Base-by-base conservation (phyloP, 1,284 basidiomycete species). In the Ganoderma lingzhi region DNA sequence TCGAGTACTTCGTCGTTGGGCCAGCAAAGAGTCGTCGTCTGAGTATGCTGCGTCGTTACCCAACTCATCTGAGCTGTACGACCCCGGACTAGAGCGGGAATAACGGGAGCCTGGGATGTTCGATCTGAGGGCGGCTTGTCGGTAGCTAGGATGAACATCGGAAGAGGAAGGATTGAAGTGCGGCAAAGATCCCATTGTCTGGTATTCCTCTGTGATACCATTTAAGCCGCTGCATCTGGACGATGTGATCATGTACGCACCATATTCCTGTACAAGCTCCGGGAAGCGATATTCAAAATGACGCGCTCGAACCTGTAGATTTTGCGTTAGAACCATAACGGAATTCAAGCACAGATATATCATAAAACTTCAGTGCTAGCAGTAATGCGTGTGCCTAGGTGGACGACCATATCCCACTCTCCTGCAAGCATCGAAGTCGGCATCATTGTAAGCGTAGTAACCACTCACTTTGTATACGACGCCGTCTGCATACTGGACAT, bases 151-250 rank as follows among this genome's bases (percentile, higher is more conserved):
- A 73, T 93, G 89, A 6, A 94, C 83, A 70, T 87, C 84, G 23
- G 77, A 70, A 2, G 86, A 86, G 35, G 85, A 84, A n/a, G 91
- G 91, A 75, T 93, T 86, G 76, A 94, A 93, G 0, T 78, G 75
- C 0, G 77, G 78, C 35, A 91, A 79, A 8, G 76, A 71, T 23
- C 85, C 86, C 4, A 74, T 76, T 51, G 70, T 76, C 74, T 87
- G 85, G 71, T 80, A 83, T 56, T 73, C 78, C 70, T 84, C 89
- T 90, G 42, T 19, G 32, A 15, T 17, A 66, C 53, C 37, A 44
- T 59, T 64, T 6, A 4, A 28, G 35, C 75, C 28, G 70, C 60
- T 69, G 39, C 74, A 59, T 41, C 63, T n/a, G 32, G 37, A 45
- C 10, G 39, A 35, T 32, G 44, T n/a, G 65, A 64, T 44, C 28